Evolutionary conservation across 306 rosid species (phyloP), one percentile per base, ranked within the genome.

Genomic region (Leucaena leucocephala): DNA sequence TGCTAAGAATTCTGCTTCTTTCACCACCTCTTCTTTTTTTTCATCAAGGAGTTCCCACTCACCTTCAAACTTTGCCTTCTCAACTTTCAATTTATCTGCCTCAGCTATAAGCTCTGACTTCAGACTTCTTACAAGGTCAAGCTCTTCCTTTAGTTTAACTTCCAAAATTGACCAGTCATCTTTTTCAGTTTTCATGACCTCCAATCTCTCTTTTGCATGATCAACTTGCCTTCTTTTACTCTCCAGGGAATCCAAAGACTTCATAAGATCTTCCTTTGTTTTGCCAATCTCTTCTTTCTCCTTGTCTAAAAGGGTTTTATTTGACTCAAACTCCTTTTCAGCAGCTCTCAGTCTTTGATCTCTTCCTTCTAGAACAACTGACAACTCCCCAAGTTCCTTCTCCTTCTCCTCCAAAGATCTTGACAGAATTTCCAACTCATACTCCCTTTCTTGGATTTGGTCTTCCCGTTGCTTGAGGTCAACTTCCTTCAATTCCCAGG

Each of bases 21-120:
- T 90, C 38, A 8, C 74, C 81, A 93, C 81, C 83, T 86, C 94
- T 75, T 90, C 96, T 80, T 91, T 90, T 80, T 96, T 93, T 40
- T 90, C 99, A 82, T 96, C 99, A 81, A 96, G 91, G 74, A 82
- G 85, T 69, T 96, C 99, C 99, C 99, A 96, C 86, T 96, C 98
- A 64, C 82, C 82, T 90, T 96, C 99, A 84, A 96, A 96, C 79
- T 93, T 91, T 17, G 97, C 91, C 85, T 93, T 96, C 89, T 96
- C 99, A 39, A 74, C 84, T 79, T 90, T 80, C 85, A 93, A 78
- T 74, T 85, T 91, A 61, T 93, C 97, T 34, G 87, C 90, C 87
- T 93, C 98, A 15, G 71, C 90, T 86, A 91, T 77, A 75, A 96
- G 87, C 85, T 93, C 96, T 77, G 80, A 76, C 71, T 91, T 90